phyloP scores from a whole-genome alignment of 139 green algal genomes.

The Coccomyxa sp. region DNA sequence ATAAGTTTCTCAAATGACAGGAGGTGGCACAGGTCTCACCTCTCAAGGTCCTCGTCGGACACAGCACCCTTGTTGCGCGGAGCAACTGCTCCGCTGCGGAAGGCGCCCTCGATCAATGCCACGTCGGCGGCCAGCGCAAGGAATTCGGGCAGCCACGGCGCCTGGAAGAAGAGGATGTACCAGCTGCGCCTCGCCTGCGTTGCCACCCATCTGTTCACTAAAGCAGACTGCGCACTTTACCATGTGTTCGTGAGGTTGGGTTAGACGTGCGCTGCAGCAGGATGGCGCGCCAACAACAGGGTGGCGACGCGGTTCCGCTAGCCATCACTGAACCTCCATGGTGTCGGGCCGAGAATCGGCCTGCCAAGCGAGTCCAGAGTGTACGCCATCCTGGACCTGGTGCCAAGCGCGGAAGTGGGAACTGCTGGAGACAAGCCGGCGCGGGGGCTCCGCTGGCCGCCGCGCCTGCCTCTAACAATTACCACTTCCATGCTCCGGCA shows the following conservation, averaged over 20 bases:
- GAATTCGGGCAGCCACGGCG: constrained; percentile 23
- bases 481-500: not conserved
- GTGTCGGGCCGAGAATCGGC: not conserved
- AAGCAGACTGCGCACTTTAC: no score
- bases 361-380: not conserved
- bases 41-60: constrained; percentile 27
- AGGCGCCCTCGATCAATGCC: constrained; percentile 13
- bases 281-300: no score
- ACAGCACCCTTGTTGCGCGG: constrained; percentile 9
- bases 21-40: not conserved
- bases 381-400: not conserved
- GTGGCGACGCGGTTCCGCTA: no score
- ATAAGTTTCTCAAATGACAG: not conserved
- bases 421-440: not conserved
- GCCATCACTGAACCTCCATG: no score
- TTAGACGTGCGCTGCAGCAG: no score
- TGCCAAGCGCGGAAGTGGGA: not conserved
- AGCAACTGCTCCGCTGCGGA: constrained; percentile 13
- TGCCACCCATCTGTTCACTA: no score
- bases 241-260: no score
- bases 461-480: not conserved
- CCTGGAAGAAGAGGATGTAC: constrained; percentile 50
- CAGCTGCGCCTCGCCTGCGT: not conserved
- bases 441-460: no score
- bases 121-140: constrained; percentile 12